These are phyloP conservation scores for Homolaphlyctis polyrhiza DNA, from an alignment of 371 early-diverging fungal species.

Conservation along the genomic window DNA sequence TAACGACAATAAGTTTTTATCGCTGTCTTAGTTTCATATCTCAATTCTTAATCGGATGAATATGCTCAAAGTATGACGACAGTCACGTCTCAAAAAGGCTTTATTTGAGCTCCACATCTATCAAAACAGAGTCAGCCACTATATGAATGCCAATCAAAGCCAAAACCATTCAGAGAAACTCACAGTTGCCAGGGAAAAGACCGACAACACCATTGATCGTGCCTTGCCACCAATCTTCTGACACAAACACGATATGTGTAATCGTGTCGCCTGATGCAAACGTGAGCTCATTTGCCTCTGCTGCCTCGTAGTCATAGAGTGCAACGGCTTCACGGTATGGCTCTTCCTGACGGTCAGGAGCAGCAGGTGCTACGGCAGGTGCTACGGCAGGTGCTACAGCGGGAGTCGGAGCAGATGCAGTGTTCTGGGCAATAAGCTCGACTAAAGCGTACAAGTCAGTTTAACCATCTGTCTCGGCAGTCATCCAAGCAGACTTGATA, in stretches of 20 bases:
- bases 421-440: not conserved
- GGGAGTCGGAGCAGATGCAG: not conserved
- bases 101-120: not conserved
- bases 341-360: not conserved
- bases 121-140: not conserved
- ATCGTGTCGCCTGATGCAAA: slow-evolving; percentile 74
- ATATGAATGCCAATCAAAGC: not conserved
- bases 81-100: not conserved
- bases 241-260: slow-evolving; percentile 70
- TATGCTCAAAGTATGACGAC: not conserved
- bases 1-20: no score
- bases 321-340: not conserved
- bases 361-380: not conserved
- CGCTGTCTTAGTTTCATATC: no score
- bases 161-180: not conserved
- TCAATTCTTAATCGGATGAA: no score
- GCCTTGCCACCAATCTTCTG: slow-evolving; percentile 88
- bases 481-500: not conserved
- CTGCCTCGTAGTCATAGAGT: slow-evolving; percentile 77
- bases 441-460: no score
- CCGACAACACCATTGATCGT: slow-evolving; percentile 24
- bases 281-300: slow-evolving; percentile 83
- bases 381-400: not conserved
- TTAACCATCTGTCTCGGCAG: not conserved
- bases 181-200: slow-evolving; percentile 21